These are phyloP conservation scores for Wickerhamomyces alni DNA, from an alignment of 805 yeast species.

Conservation along the genomic window DNA sequence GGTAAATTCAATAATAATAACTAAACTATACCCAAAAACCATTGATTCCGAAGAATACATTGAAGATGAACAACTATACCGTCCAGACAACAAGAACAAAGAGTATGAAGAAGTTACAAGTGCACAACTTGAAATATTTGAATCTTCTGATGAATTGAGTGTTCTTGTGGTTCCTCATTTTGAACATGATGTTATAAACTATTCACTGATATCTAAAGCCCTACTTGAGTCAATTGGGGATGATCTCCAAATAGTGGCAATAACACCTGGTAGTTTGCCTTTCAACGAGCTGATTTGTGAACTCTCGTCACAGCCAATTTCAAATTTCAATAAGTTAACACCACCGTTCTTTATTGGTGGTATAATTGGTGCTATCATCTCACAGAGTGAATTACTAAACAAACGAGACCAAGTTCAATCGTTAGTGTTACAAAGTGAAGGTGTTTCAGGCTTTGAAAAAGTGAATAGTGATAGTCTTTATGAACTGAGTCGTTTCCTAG, in stretches of 20 bases:
- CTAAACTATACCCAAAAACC: slow-evolving; percentile 5
- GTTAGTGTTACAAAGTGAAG: slow-evolving; percentile 46
- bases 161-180: slow-evolving; percentile 11
- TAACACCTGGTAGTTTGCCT: slow-evolving; percentile 31
- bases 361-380: slow-evolving; percentile 39
- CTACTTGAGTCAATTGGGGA: slow-evolving; percentile 9
- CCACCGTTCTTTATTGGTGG: slow-evolving; percentile 66
- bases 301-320: slow-evolving; percentile 9
- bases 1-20: slow-evolving; percentile 2
- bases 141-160: slow-evolving; percentile 11
- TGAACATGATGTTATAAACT: slow-evolving; percentile 28
- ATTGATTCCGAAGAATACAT: slow-evolving; percentile 27
- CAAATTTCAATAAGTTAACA: slow-evolving; percentile 22
- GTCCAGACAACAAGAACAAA: slow-evolving; percentile 10
- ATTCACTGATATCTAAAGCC: slow-evolving; percentile 23
- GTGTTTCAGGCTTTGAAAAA: slow-evolving; percentile 55
- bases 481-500: slow-evolving; percentile 8
- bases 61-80: slow-evolving; percentile 46
- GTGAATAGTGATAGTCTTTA: slow-evolving; percentile 32
- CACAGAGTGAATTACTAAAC: slow-evolving; percentile 16
- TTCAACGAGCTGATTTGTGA: slow-evolving; percentile 18
- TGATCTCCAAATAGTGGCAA: slow-evolving; percentile 8
- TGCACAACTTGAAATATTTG: slow-evolving; percentile 10
- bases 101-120: slow-evolving; percentile 4
- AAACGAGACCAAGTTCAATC: slow-evolving; percentile 9